phyloP scores from a whole-genome alignment of 495 filamentous ascomycete genomes.

The Penicillium canescens region DNA sequence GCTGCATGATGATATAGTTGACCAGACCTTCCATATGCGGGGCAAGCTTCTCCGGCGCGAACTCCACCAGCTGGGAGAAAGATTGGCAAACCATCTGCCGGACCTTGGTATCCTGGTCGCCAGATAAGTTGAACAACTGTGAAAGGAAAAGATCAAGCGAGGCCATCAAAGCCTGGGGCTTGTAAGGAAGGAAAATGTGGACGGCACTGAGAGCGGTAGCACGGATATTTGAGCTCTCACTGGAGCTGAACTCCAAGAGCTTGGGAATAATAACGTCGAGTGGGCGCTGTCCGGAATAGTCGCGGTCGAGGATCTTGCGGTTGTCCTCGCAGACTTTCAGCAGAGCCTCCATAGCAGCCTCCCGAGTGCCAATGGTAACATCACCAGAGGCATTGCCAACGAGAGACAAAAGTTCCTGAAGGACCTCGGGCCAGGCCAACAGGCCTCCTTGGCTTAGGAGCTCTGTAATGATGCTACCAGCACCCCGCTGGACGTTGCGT shows the following conservation, averaged over 20 bases:
- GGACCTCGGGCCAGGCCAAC: slow-evolving; percentile 85
- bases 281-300: slow-evolving; percentile 82
- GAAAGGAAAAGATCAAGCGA: slow-evolving; percentile 79
- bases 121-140: slow-evolving; percentile 76
- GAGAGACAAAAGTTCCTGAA: slow-evolving; percentile 76
- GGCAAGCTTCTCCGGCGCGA: slow-evolving; percentile 82
- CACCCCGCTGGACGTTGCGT: slow-evolving; percentile 79
- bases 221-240: slow-evolving; percentile 70
- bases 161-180: slow-evolving; percentile 71
- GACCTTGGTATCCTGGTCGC: slow-evolving; percentile 74
- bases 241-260: slow-evolving; percentile 81
- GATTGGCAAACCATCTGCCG: slow-evolving; percentile 89
- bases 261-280: slow-evolving; percentile 89
- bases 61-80: slow-evolving; percentile 89
- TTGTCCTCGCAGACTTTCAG: slow-evolving; percentile 97
- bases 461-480: slow-evolving; percentile 95
- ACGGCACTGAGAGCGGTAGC: slow-evolving; percentile 77
- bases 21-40: slow-evolving; percentile 89
- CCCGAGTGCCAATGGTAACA: slow-evolving; percentile 68
- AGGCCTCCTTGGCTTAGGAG: slow-evolving; percentile 82
- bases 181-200: slow-evolving; percentile 86
- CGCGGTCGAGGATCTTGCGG: slow-evolving; percentile 78
- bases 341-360: slow-evolving; percentile 91
- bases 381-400: slow-evolving; percentile 72
- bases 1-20: slow-evolving; percentile 88